A percentile compares a stretch with the other conserved stretches of the same genome.
phyloP scores from a whole-genome alignment of 1,284 basidiomycete genomes.

The Rhizopogon parksii region DNA sequence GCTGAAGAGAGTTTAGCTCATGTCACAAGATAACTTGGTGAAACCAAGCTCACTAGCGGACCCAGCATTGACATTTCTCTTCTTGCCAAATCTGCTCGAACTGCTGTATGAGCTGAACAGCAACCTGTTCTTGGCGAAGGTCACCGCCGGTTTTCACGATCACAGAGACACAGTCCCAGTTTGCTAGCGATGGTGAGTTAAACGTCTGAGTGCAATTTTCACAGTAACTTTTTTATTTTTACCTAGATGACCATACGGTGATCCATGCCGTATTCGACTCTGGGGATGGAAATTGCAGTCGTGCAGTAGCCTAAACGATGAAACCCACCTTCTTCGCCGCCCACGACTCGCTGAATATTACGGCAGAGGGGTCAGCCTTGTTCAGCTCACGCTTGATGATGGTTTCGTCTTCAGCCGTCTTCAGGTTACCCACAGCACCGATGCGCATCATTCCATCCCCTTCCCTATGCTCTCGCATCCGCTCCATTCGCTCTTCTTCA shows the following conservation, averaged over 20 bases:
- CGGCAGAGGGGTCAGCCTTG: conserved; percentile 93
- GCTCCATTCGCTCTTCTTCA: conserved; percentile 93
- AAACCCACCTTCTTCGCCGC: conserved; percentile 76
- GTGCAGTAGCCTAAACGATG: conserved; percentile 1
- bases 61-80: conserved; percentile 86
- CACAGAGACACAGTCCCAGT: conserved; percentile 87
- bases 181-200: conserved; percentile 35
- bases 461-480: conserved; percentile 75
- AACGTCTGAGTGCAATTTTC: conserved; percentile 5
- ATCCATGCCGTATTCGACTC: conserved; percentile 85
- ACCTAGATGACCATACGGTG: conserved; percentile 94
- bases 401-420: conserved; percentile 81
- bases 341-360: conserved; percentile 97
- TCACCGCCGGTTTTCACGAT: conserved; percentile 99
- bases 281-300: conserved; percentile 21
- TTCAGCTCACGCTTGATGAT: conserved; percentile 92
- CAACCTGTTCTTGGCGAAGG: conserved; percentile 94
- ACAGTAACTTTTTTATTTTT: conserved; percentile 29
- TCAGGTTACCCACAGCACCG: conserved; percentile 40
- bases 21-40: not conserved
- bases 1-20: conserved; percentile 25
- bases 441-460: conserved; percentile 52
- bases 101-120: conserved; percentile 90
- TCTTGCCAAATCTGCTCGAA: conserved; percentile 95
- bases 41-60: conserved; percentile 69